Evolutionary conservation across 352 stramenopile species (phyloP), one percentile per base, ranked within the genome.

Genomic region (Phytophthora nicotianae): DNA sequence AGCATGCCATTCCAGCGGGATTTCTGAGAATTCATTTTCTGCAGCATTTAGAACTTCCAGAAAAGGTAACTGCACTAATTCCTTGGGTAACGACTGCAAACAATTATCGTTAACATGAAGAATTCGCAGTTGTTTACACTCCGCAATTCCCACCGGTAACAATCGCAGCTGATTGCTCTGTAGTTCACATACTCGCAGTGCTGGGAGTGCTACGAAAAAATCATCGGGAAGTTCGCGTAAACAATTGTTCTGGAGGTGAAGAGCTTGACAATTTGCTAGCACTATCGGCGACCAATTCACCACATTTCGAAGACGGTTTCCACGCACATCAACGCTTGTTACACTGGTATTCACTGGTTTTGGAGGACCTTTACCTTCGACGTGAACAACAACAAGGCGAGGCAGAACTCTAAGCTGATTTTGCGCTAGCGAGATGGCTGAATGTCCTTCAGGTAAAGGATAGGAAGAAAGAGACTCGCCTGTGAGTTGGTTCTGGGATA

Each of bases 71-170:
- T 50, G 21, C 1, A 33, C 56, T 2, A 90, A 63, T 4, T 66
- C 61, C 1, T 50, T 29, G 0, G 79, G 68, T 21, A 88, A 58
- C 1, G 27, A 47, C 13, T 58, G 43, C n/a, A 90, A 40, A 17
- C 62, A 65, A 38, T 90, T 90, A 40, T 81, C 62, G 14, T 87
- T 64, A 1, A 88, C 21, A n/a, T 89, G 64, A 0, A 90, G 68
- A 20, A 66, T 37, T n/a, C 73, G 49, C 7, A 90, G 59, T 4
- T 16, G 32, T 24, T 46, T 50, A 20, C 81, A 89, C 10, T 29
- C 19, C 4, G 51, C 10, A 13, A 90, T 74, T 5, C 69, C 65
- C 2, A 54, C 51, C 0, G 81, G 79, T 3, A 90, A 58, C 0
- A 8, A 20, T n/a, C 21, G 33, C 2, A 89, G 56, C 11, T 66